Base-by-base conservation (phyloP, 2,329 filamentous ascomycete species). In the Capronia epimyces region DNA sequence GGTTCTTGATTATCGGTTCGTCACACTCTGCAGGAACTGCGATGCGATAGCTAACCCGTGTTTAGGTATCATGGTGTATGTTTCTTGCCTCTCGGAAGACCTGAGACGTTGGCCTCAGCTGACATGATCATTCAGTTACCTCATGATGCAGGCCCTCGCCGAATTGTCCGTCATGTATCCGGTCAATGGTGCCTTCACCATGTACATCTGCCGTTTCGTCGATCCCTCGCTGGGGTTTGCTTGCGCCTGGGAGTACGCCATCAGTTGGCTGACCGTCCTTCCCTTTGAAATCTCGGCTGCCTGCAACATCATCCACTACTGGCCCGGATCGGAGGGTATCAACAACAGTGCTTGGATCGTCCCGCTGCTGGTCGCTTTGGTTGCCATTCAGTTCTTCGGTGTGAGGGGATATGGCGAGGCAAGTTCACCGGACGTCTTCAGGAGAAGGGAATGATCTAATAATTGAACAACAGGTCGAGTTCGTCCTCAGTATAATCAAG, bases 91-190 rank as follows among this genome's bases (percentile, higher is more conserved):
- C 73, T 7, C 75, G 78, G 57, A 73, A 10, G 71, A 71, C 0
- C 59, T 41, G 73, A 10, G 71, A 71, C 0, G 59, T 41, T 34
- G 43, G 68, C 69, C 9, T 71, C 71, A 58, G 70, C 72, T 31
- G 63, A 72, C 12, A 71, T 71, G 15, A 29, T 40, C 7, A 6
- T 47, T 47, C 50, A 55, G 52, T 32, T 58, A 58, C 43, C 75
- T 79, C 60, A 60, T 56, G 12, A 60, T 60, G 56, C 57, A 59
- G 44, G 57, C 91, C 80, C 72, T 82, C 82, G 3, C 82, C 90
- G 68, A 89, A 90, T 83, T 93, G 76, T 83, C 86, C 8, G 83
- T 86, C 9, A 88, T 83, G 61, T 82, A 90, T 22, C 88, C 88
- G 4, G 52, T 81, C 90, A 29, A 75, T 84, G 16, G 87, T 86